Evolutionary conservation across 306 rosid species (phyloP).

Genomic region (Fragaria iinumae): DNA sequence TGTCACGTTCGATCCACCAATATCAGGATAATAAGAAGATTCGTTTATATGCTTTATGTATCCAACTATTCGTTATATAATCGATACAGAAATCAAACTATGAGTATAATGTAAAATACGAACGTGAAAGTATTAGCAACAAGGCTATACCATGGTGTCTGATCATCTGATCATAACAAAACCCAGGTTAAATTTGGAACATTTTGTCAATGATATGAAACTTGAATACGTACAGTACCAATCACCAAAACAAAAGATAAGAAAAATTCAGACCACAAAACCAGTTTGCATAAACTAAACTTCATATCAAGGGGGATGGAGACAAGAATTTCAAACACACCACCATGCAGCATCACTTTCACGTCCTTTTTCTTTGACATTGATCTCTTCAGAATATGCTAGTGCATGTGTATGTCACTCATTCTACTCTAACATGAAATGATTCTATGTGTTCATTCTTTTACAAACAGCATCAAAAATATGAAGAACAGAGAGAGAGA

Average conservation of each 20-base stretch:
- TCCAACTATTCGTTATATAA: too few relatives aligned
- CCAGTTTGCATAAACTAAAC: not conserved
- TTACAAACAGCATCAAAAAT: not conserved
- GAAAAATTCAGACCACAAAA: not conserved
- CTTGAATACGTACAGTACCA: not conserved
- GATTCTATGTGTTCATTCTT: not conserved
- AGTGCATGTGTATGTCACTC: not conserved
- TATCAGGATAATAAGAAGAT: too few relatives aligned
- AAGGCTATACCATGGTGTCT: too few relatives aligned
- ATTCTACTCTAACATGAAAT: not conserved
- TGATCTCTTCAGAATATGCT: constrained; percentile 5
- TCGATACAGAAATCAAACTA: too few relatives aligned
- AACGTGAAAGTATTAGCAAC: too few relatives aligned
- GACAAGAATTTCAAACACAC: not conserved
- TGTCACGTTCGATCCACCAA: not conserved
- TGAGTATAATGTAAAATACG: too few relatives aligned
- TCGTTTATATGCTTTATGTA: too few relatives aligned
- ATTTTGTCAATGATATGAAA: not conserved
- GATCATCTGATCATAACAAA: not conserved
- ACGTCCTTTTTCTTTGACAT: not conserved
- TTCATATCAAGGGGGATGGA: not conserved
- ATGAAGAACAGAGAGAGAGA: not conserved
- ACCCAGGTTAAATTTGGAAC: not conserved
- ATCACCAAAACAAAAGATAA: not conserved
- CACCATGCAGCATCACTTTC: not conserved